Base-by-base conservation (phyloP, 1,139 yeast species). In the Diutina catenulata region DNA sequence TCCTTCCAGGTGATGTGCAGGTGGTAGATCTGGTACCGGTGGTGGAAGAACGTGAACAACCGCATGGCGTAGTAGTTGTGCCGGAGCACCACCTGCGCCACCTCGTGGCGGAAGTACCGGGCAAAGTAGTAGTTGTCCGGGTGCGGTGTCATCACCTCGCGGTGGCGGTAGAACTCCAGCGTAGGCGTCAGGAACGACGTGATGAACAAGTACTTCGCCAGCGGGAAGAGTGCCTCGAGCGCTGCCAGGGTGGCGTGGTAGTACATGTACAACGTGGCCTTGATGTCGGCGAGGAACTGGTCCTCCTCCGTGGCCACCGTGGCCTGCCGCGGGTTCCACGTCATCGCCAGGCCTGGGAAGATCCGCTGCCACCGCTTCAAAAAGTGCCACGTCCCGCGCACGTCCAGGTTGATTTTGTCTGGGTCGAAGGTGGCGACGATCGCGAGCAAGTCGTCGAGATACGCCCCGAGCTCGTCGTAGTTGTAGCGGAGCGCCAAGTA, bases 21-120 rank as follows among this genome's bases (percentile, higher is more conserved):
- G 38, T 46, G 43, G 44, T 47, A 49, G 39, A 56, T 42, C 27
- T 45, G 37, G 43, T 42, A 44, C 33, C 63, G 43, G 21, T 52
- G 49, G 33, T 48, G 45, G 37, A 59, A 53, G 42, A 56, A 59
- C 16, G 59, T 52, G 43, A 47, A 51, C 6, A 57, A 29, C 39
- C 64, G 47, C 38, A 53, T 47, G 2, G 58, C 50, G 41, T 53
- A 59, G 38, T 49, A 53, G 39, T 51, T 53, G 39, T 57, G 59
- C 24, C 59, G 45, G 40, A 51, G 58, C 20, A 58, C 43, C 11
- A 43, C 39, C 5, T 23, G 16, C n/a, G 14, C n/a, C 21, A 2
- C 19, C 15, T 16, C 22, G 21, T n/a, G 11, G 21, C 18, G 5
- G 21, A 19, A 16, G 25, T 35, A 14, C 7, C 13, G 15, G 4